Evolutionary conservation across 1,284 basidiomycete genomes (phyloP).

Genomic region (Sutorius eximius): DNA sequence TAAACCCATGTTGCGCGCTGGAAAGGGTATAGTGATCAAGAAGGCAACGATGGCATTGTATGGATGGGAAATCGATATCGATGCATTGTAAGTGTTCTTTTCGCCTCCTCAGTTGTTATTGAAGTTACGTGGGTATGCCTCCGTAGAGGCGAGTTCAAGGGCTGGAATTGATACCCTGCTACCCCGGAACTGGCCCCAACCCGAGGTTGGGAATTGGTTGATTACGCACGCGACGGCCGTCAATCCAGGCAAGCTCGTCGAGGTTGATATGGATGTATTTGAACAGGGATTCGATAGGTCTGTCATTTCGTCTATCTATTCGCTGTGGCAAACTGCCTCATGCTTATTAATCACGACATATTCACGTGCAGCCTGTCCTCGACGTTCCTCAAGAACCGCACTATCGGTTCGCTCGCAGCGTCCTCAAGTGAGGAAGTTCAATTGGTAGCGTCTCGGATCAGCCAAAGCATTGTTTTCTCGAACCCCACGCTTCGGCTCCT

Average conservation of each 20-base stretch:
- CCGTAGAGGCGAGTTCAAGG: conserved; percentile 17
- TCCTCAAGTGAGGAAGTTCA: conserved; percentile 7
- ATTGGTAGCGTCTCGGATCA: conserved; percentile 14
- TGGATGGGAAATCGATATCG: conserved; percentile 31
- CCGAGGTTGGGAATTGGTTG: conserved; percentile 29
- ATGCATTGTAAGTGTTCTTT: conserved; percentile 16
- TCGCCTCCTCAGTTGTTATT: too few relatives aligned
- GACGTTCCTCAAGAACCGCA: conserved; percentile 26
- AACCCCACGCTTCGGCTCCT: not conserved
- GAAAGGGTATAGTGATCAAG: conserved; percentile 32
- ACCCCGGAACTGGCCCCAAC: conserved; percentile 21
- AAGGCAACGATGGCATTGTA: conserved; percentile 31
- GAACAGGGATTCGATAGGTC: conserved; percentile 35
- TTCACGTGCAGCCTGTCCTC: conserved; percentile 18
- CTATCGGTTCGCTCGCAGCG: conserved; percentile 18
- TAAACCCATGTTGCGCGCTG: conserved; percentile 29
- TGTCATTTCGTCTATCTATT: too few relatives aligned
- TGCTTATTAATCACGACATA: not conserved
- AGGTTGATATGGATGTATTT: conserved; percentile 21
- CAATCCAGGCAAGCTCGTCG: conserved; percentile 16
- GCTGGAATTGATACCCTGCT: conserved; percentile 14
- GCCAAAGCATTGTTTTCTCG: not conserved
- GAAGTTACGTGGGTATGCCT: conserved; percentile 7
- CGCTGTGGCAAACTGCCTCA: too few relatives aligned
- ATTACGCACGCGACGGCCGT: conserved; percentile 25